A percentile compares a stretch with the other conserved stretches of the same genome.
Evolutionary conservation across 2,329 filamentous ascomycete species (phyloP).

Genomic region (Plectosphaerella plurivora): DNA sequence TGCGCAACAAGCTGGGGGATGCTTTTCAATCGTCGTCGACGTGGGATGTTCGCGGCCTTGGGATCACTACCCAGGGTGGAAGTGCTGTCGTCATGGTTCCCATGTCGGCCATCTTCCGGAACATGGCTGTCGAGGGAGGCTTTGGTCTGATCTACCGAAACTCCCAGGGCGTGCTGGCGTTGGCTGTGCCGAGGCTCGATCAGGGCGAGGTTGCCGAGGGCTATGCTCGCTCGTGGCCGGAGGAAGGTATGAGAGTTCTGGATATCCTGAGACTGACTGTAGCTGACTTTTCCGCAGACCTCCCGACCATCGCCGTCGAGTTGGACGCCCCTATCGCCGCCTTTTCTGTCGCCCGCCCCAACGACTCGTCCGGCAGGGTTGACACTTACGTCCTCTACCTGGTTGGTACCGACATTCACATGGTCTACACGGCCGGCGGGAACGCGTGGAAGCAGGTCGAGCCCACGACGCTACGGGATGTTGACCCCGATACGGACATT

Average conservation of each 20-base stretch:
- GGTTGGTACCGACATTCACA: not conserved
- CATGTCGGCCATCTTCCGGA: conserved; percentile 2
- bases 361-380: not conserved
- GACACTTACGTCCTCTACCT: conserved; percentile 1
- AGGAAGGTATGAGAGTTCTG: not conserved
- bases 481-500: conserved; percentile 4
- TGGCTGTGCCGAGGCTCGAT: not conserved
- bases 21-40: not conserved
- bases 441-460: not conserved
- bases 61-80: not conserved
- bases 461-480: not conserved
- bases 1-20: not conserved
- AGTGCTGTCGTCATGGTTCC: not conserved
- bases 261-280: not conserved
- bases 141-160: conserved; percentile 1
- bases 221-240: conserved; percentile 1
- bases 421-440: not conserved
- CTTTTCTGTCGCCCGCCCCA: conserved; percentile 1
- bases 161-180: not conserved
- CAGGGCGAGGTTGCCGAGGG: not conserved
- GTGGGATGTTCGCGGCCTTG: not conserved
- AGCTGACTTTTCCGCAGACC: not conserved
- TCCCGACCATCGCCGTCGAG: not conserved
- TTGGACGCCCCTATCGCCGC: not conserved
- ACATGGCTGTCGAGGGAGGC: not conserved